phyloP scores from a whole-genome alignment of 805 yeast species.

The Yamadazyma scolyti region DNA sequence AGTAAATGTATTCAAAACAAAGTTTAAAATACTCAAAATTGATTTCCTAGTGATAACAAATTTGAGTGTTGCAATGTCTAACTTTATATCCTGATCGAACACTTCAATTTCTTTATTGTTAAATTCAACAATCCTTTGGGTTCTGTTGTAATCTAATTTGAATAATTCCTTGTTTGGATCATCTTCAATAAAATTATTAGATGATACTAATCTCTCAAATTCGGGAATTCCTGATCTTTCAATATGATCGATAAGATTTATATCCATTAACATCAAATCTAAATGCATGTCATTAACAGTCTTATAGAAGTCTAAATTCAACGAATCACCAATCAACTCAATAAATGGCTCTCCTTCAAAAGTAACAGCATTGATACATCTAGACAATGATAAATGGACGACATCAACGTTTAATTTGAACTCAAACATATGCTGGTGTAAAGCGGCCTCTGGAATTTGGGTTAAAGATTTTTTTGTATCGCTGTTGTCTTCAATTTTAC shows the following conservation, averaged over 20 bases:
- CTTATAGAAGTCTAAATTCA: slow-evolving; percentile 57
- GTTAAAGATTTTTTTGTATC: not conserved
- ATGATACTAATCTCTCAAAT: slow-evolving; percentile 66
- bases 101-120: slow-evolving; percentile 56
- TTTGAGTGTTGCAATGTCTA: slow-evolving; percentile 75
- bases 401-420: slow-evolving; percentile 65
- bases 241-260: slow-evolving; percentile 72
- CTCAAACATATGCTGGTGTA: slow-evolving; percentile 64
- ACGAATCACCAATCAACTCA: slow-evolving; percentile 65
- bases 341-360: slow-evolving; percentile 65
- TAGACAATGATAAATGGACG: slow-evolving; percentile 57
- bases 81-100: slow-evolving; percentile 70
- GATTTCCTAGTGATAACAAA: slow-evolving; percentile 76
- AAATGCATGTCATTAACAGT: slow-evolving; percentile 62
- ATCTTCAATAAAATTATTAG: slow-evolving; percentile 41
- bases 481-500: slow-evolving; percentile 7
- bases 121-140: slow-evolving; percentile 55
- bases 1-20: slow-evolving; percentile 80
- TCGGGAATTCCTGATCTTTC: slow-evolving; percentile 60
- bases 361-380: slow-evolving; percentile 62
- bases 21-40: slow-evolving; percentile 73
- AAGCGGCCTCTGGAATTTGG: slow-evolving; percentile 13
- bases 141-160: slow-evolving; percentile 53
- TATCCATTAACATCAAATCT: slow-evolving; percentile 58
- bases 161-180: slow-evolving; percentile 41